Evolutionary conservation across 805 yeast genomes (phyloP).

Genomic region (Kodamaea kaohsiungensis): DNA sequence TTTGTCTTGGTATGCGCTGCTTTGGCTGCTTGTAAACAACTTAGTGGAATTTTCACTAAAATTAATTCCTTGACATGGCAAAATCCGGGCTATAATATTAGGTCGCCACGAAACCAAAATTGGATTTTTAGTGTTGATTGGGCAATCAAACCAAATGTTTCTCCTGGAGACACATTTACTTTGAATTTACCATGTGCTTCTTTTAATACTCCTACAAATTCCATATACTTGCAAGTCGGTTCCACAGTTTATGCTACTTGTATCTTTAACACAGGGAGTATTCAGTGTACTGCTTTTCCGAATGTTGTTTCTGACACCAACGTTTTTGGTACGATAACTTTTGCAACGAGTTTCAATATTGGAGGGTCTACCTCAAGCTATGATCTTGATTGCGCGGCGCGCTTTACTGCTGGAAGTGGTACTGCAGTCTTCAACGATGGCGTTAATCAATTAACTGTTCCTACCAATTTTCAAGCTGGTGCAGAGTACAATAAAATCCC

Average conservation of each 20-base stretch:
- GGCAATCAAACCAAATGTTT: constrained; percentile 13
- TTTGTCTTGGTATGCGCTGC: background rate
- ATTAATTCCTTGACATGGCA: constrained; percentile 9
- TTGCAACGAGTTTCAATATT: constrained; percentile 24
- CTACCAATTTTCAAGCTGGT: constrained; percentile 7
- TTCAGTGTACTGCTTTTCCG: constrained; percentile 11
- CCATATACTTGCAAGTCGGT: constrained; percentile 11
- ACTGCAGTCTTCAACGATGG: constrained; percentile 19
- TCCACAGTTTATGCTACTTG: constrained; percentile 24
- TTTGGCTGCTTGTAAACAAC: constrained; percentile 8
- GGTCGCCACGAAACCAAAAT: constrained; percentile 11
- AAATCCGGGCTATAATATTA: background rate
- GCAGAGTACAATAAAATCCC: background rate
- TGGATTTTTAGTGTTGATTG: constrained; percentile 15
- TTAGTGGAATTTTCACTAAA: constrained; percentile 15
- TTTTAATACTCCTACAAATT: constrained; percentile 4
- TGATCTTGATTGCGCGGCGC: constrained; percentile 19
- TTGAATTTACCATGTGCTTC: too few relatives aligned
- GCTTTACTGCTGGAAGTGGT: constrained; percentile 21
- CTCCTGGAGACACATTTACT: constrained; percentile 18
- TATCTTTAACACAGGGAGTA: constrained; percentile 13
- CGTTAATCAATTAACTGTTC: constrained; percentile 6
- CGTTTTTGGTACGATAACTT: constrained; percentile 10
- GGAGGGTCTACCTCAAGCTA: constrained; percentile 9
- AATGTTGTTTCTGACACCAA: background rate